A percentile compares a stretch with the other conserved stretches of the same genome.
Evolutionary conservation across 31 red algal genomes (phyloP).

Genomic region (Odonthalia washingtoniensis): DNA sequence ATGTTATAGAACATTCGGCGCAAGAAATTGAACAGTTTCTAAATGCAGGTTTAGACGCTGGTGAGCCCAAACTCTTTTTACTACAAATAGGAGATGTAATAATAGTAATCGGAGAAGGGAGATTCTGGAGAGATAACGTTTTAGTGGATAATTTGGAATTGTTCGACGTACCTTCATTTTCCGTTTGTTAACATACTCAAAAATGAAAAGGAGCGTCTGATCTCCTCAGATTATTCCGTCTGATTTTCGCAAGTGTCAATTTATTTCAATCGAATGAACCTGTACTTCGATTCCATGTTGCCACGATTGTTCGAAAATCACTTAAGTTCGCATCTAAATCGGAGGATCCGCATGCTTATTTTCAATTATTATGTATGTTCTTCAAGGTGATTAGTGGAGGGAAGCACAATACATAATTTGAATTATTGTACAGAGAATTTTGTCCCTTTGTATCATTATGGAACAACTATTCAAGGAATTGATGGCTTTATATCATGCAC

Average conservation of each 20-base stretch:
- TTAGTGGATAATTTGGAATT: conserved; percentile 77
- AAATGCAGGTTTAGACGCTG: no score
- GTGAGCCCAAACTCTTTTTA: no score
- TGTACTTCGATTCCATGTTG: conserved; percentile 84
- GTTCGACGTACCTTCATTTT: conserved; percentile 45
- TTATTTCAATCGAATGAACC: conserved; percentile 96
- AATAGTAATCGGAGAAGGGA: no score
- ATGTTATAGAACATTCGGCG: no score
- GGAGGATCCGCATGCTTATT: conserved; percentile 74
- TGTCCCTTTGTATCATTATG: conserved; percentile 87
- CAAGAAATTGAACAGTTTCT: no score
- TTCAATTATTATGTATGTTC: conserved; percentile 92
- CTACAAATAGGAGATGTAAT: no score
- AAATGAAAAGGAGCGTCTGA: conserved; percentile 21
- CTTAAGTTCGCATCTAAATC: conserved; percentile 68
- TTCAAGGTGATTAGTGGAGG: conserved; percentile 94
- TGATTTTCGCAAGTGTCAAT: conserved; percentile 94
- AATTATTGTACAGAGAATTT: conserved; percentile 89
- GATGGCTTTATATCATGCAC: conserved; percentile 72
- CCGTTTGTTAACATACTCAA: not conserved
- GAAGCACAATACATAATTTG: conserved; percentile 79
- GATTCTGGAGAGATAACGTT: no score
- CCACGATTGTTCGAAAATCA: conserved; percentile 87
- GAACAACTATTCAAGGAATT: conserved; percentile 74
- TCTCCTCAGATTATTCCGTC: conserved; percentile 89